Base-by-base conservation (phyloP, 1,284 basidiomycete genomes). In the Cutaneotrichosporon daszewskae region DNA sequence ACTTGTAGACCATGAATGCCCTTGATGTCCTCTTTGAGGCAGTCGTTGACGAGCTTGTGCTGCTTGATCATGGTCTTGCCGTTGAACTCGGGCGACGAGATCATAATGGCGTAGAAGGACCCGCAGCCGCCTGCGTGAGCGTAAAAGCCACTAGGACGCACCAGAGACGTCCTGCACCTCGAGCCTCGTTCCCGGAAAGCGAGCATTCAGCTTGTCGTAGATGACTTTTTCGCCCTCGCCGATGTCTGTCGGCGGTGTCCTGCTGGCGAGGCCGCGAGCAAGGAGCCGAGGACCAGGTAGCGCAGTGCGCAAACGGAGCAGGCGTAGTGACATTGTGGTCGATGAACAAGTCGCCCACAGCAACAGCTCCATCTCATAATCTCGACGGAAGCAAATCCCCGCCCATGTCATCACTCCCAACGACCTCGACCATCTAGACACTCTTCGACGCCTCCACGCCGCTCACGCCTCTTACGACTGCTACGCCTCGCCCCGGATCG, bases 1-100 rank as follows among this genome's bases (percentile, higher is more conserved):
- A 92, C 95, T 77, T 96, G 92, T 22, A 99, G 72, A 1, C 94
- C 94, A 68, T 99, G 94, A 51, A 97, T 94, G 18, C 79, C 83
- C 59, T 81, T 79, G 47, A 99, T 92, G 65, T 96, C 91, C 58
- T 85, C 76, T 72, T 94, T 92, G 53, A 99, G 72, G 17, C 81
- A 78, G 53, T 87, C 78, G 24, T 88, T 95, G 40, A 99, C 90
- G 33, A 97, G 74, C 52, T 83, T 80, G 72, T 99, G 94, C 68
- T 97, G 94, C 74, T 96, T 95, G 53, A 98, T 80, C 26, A 82
- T 86, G 0, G 86, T 72, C 26, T 97, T 69, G 13, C 85, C 94
- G 54, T 85, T 83, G 77, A 99, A 98, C 2, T 78, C 78, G 16
- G 81, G 72, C 46, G 87, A 90, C 4, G 85, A 80, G 50, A 99